Evolutionary conservation across 2,329 filamentous ascomycete genomes (phyloP).

Genomic region (Harringtonia lauricola): DNA sequence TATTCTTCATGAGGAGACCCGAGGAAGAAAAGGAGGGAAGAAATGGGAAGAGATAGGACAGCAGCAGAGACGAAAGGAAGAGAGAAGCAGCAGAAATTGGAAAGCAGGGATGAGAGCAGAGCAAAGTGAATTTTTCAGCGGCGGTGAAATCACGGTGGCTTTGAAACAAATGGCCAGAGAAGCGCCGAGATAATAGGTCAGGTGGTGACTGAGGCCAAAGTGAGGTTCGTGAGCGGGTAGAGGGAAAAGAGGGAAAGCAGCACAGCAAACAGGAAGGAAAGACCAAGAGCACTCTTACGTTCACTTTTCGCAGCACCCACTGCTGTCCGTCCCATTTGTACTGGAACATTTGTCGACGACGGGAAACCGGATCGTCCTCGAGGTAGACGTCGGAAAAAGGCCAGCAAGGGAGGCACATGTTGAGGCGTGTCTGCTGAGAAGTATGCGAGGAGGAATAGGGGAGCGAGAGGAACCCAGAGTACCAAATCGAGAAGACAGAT

Average conservation of each 20-base stretch:
- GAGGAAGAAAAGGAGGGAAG: background rate
- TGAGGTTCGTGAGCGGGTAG: background rate
- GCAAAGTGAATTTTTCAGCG: background rate
- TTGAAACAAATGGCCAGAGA: background rate
- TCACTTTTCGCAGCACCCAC: conserved; percentile 24
- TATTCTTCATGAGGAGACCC: background rate
- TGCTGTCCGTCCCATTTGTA: conserved; percentile 28
- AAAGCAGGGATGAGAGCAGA: background rate
- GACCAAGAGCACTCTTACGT: conserved; percentile 20
- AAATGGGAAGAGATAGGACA: background rate
- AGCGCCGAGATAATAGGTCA: background rate
- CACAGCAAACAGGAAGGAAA: background rate
- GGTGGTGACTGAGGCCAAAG: no score
- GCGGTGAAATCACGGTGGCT: background rate
- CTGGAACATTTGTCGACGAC: conserved; percentile 19
- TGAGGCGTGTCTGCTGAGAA: conserved; percentile 1
- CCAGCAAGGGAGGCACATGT: conserved; percentile 45
- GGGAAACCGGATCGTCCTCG: conserved; percentile 17
- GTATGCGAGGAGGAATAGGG: background rate
- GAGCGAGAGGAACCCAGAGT: no score
- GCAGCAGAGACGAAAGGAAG: background rate
- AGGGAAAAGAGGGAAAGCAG: background rate
- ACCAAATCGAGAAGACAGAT: no score
- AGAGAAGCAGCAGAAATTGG: background rate
- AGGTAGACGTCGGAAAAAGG: conserved; percentile 18